A percentile compares a stretch with the other conserved stretches of the same genome.
Conservation (phyloP, 2,329 filamentous ascomycete genomes). For the Penicillium sp. region DNA sequence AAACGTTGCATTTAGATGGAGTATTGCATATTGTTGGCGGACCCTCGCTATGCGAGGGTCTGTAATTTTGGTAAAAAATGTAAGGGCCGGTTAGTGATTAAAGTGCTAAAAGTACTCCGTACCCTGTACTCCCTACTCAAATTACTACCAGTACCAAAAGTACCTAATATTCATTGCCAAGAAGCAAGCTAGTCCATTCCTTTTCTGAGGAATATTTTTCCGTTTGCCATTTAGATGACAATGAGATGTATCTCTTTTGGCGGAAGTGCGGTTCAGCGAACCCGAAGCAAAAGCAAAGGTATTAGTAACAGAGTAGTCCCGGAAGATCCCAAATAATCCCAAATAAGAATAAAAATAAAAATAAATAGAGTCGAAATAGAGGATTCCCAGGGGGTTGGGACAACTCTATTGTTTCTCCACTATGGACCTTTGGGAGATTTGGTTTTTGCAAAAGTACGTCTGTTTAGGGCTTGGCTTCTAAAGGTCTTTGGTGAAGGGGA, state of each 20-base stretch:
- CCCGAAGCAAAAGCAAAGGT: not conserved
- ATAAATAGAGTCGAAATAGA: not conserved
- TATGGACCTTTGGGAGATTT: not conserved
- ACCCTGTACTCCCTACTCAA: not conserved
- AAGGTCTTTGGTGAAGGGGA: not conserved
- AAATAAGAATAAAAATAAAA: not conserved
- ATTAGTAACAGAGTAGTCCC: not conserved
- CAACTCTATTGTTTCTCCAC: constrained; percentile 6
- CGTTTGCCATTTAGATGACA: not conserved
- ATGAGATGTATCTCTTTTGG: constrained; percentile 2
- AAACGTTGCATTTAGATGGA: too few relatives aligned
- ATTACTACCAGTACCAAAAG: not conserved
- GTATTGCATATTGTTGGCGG: too few relatives aligned
- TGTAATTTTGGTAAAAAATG: too few relatives aligned
- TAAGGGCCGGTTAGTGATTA: too few relatives aligned
- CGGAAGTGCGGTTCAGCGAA: not conserved
- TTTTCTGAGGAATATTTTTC: not conserved
- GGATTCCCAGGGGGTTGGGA: constrained; percentile 1
- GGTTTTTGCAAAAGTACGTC: not conserved
- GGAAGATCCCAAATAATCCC: not conserved
- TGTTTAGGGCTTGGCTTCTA: not conserved
- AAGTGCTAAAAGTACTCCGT: not conserved
- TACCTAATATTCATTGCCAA: not conserved
- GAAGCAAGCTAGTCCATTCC: not conserved
- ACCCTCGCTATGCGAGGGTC: too few relatives aligned